Conservation (phyloP, 2,329 filamentous ascomycete genomes). For the Cercospora brassicicola region DNA sequence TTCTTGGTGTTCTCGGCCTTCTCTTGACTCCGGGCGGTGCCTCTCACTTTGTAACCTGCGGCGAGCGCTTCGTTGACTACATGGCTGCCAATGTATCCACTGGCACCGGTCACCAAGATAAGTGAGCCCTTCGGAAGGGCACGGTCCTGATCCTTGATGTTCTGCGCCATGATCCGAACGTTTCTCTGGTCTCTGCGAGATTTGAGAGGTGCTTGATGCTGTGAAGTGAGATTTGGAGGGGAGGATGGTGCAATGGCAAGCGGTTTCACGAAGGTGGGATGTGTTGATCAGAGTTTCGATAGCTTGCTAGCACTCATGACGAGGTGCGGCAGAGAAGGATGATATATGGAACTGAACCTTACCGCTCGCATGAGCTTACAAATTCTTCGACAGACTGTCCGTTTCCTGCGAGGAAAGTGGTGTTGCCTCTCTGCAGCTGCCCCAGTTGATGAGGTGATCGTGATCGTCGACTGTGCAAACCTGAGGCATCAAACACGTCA, state of each 20-base stretch:
- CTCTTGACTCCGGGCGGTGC: constrained; percentile 30
- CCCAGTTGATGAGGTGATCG: not conserved
- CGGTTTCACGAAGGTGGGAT: not conserved
- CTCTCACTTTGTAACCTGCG: constrained; percentile 35
- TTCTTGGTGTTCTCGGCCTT: constrained; percentile 27
- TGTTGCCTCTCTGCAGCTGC: not conserved
- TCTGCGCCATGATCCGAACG: not conserved
- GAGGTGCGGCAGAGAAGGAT: not conserved
- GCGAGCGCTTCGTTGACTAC: constrained; percentile 34
- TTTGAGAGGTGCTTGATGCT: not conserved
- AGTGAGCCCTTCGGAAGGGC: constrained; percentile 31
- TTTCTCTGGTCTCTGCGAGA: too few species aligned
- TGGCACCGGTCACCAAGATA: constrained; percentile 37
- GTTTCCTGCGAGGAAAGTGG: not conserved
- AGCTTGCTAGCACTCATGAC: not conserved
- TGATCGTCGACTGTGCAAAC: not conserved
- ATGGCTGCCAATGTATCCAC: constrained; percentile 34
- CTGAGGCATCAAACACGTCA: not conserved
- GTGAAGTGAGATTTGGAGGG: not conserved
- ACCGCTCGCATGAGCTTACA: not conserved
- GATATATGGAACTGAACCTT: not conserved
- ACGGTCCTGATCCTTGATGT: constrained; percentile 14
- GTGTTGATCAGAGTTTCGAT: not conserved
- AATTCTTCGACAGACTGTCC: not conserved
- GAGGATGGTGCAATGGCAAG: not conserved